Evolutionary conservation across 768 basidiomycete species (phyloP).

Genomic region (Dioszegia crocea): DNA sequence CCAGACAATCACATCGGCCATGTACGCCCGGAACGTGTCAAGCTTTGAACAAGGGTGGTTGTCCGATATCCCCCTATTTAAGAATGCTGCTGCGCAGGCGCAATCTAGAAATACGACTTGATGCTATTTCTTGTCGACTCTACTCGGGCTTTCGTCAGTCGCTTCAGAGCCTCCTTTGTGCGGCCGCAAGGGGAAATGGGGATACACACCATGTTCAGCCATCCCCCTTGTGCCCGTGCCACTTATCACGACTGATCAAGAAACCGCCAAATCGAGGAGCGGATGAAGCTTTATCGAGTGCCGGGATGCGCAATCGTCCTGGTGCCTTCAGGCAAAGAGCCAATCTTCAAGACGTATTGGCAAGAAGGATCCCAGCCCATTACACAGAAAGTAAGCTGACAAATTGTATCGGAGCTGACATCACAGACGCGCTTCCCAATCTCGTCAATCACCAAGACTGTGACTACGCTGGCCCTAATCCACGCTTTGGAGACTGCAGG

Average conservation of each 20-base stretch:
- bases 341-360: not conserved
- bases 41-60: conserved; percentile 63
- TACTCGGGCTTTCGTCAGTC: too few relatives aligned
- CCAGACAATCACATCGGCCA: conserved; percentile 53
- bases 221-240: too few relatives aligned
- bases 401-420: not conserved
- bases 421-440: not conserved
- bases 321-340: not conserved
- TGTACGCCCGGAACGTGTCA: conserved; percentile 90
- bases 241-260: not conserved
- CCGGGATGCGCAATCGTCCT: not conserved
- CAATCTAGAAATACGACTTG: not conserved
- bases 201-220: too few relatives aligned
- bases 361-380: not conserved
- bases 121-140: not conserved
- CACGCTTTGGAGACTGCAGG: not conserved
- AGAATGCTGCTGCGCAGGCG: conserved; percentile 16
- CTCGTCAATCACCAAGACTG: not conserved
- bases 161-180: too few relatives aligned
- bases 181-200: too few relatives aligned
- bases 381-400: too few relatives aligned
- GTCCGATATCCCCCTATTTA: conserved; percentile 34
- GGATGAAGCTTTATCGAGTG: not conserved
- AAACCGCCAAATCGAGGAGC: not conserved
- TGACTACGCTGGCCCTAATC: not conserved